Evolutionary conservation across 306 rosid genomes (phyloP), one percentile per base, ranked within the genome.

Genomic region (Prinsepia uniflora): DNA sequence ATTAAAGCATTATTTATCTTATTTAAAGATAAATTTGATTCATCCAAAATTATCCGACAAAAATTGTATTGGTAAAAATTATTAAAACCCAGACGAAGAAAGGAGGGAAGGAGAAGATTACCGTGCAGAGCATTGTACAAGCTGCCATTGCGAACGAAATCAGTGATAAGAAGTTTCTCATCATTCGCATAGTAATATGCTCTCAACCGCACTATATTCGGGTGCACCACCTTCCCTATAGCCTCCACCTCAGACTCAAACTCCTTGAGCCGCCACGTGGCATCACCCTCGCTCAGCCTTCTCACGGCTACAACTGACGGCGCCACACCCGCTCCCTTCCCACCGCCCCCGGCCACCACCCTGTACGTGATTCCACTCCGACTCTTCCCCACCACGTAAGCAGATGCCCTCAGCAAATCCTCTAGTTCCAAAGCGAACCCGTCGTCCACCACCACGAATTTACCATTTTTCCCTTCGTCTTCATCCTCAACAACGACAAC

Each of bases 341-440:
- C 89, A 0, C 30, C 58, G 8, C 3, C 1, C 24, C 76, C 76
- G 1, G 88, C 96, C 53, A 88, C 92, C 18, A 91, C 97, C 72
- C 83, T 82, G 63, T 88, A 91, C 47, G 89, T 86, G 5, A 91
- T 91, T 58, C 97, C 96, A 65, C 87, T 85, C 82, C 88, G 77
- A 22, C 92, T 86, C 77, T 91, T 91, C 65, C 97, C 97, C 74
- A 91, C 88, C 71, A 91, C 92, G 84, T 91, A 91, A 5, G 96
- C 97, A 19, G 97, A 91, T 3, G 96, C 97, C 78, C 97, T 85
- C 57, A 91, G 57, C 81, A 91, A 74, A 81, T 88, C 97, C 72
- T 91, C 96, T 46, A 91, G 65, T 61, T 91, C 97, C 83, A 91
- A 60, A 13, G 47, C 66, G 50, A 91, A 88, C 66, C 91, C 92